phyloP scores from a whole-genome alignment of 106 monocot species.

The Dendrobium officinale region DNA sequence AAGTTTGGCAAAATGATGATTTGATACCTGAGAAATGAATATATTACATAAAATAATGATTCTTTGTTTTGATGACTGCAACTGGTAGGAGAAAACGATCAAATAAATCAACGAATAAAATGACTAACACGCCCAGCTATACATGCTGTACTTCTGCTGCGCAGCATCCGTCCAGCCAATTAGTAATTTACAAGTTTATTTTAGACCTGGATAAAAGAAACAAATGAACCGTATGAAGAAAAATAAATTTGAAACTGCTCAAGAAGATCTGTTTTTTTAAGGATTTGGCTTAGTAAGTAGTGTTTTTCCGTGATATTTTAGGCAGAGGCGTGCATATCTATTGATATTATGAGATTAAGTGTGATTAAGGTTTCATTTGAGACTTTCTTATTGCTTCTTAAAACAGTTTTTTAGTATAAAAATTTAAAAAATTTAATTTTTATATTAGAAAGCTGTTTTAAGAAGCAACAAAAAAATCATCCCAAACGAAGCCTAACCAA shows the following conservation, averaged over 20 bases:
- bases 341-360: background rate
- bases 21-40: constrained; percentile 5
- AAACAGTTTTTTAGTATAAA: too few species aligned
- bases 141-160: background rate
- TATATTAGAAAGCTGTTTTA: too few species aligned
- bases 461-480: too few species aligned
- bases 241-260: background rate
- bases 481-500: too few species aligned
- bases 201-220: background rate
- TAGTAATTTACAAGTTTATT: background rate
- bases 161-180: background rate
- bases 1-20: background rate
- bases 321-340: background rate
- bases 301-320: background rate
- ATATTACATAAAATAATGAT: background rate
- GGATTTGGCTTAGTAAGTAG: background rate
- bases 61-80: background rate
- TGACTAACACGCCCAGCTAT: background rate
- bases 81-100: background rate
- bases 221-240: background rate
- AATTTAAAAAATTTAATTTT: too few species aligned
- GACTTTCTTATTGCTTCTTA: too few species aligned
- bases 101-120: constrained; percentile 8
- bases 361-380: too few species aligned
- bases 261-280: background rate